Evolutionary conservation across 2,329 filamentous ascomycete genomes (phyloP).

Genomic region (Fusarium robinianum): DNA sequence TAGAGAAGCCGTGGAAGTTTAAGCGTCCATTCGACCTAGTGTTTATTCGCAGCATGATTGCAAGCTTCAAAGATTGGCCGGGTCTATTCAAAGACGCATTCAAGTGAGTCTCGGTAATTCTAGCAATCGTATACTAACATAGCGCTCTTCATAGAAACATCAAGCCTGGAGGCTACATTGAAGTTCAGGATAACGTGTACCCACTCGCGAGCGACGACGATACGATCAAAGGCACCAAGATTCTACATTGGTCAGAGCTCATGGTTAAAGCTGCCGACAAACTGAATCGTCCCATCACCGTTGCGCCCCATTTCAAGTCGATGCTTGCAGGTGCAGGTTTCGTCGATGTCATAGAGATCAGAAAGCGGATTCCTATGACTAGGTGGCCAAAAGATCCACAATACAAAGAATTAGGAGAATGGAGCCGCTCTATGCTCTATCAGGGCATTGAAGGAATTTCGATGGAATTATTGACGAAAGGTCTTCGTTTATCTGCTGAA

Average conservation of each 20-base stretch:
- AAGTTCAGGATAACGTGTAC: neutral
- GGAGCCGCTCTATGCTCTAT: too few species aligned
- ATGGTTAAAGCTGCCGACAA: neutral
- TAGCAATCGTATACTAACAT: neutral
- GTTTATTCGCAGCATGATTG: constrained; percentile 6
- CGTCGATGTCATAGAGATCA: neutral
- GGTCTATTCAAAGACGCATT: neutral
- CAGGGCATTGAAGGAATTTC: too few species aligned
- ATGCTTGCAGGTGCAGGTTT: neutral
- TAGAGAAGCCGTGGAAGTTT: neutral
- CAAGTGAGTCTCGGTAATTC: too few species aligned
- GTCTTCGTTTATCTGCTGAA: neutral
- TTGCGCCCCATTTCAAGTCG: neutral
- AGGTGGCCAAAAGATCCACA: neutral
- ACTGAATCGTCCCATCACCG: neutral
- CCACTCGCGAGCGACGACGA: neutral
- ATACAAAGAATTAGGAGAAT: too few species aligned
- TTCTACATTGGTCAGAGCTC: neutral
- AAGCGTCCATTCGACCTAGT: neutral
- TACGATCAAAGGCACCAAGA: neutral
- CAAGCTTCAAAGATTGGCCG: neutral
- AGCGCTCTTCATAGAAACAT: neutral
- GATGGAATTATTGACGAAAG: too few species aligned
- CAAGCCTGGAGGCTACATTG: neutral
- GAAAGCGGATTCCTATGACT: neutral